Evolutionary conservation across 768 basidiomycete genomes (phyloP).

Genomic region (Boletellus emodensis): DNA sequence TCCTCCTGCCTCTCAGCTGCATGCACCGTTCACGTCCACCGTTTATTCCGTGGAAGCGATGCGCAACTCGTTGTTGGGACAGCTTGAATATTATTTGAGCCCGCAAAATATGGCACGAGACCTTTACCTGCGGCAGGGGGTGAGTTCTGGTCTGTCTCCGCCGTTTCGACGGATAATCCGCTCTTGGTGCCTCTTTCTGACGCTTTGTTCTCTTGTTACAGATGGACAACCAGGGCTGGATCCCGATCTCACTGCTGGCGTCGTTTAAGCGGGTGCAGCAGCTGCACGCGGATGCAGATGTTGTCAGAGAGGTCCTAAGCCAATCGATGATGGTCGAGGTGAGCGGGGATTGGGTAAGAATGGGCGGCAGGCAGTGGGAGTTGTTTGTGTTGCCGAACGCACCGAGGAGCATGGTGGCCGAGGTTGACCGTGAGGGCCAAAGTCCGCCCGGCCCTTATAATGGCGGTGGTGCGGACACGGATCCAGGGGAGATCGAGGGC

Average conservation of each 20-base stretch:
- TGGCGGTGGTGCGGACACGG: conserved; percentile 1
- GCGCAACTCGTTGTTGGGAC: conserved; percentile 67
- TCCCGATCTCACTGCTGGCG: conserved; percentile 73
- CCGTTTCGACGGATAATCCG: not conserved
- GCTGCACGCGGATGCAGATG: conserved; percentile 53
- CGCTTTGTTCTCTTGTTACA: conserved; percentile 26
- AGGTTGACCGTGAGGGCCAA: not conserved
- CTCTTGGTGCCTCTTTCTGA: not conserved
- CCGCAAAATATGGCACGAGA: conserved; percentile 88
- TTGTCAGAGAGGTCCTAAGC: conserved; percentile 67
- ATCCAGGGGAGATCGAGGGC: conserved; percentile 11
- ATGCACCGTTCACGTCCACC: conserved; percentile 42
- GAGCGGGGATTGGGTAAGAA: conserved; percentile 61
- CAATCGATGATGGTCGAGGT: conserved; percentile 72
- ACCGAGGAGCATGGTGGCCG: conserved; percentile 36
- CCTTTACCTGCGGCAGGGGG: conserved; percentile 73
- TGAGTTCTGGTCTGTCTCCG: conserved; percentile 34
- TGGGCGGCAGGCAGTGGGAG: conserved; percentile 57
- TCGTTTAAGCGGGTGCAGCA: conserved; percentile 82
- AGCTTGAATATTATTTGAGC: conserved; percentile 91
- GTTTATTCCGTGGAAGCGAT: conserved; percentile 63
- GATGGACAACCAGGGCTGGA: conserved; percentile 93
- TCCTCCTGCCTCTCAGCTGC: conserved; percentile 19
- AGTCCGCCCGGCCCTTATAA: not conserved
- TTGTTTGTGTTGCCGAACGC: conserved; percentile 60